phyloP scores from a whole-genome alignment of 2,329 filamentous ascomycete species.

The Penicillium sp. region DNA sequence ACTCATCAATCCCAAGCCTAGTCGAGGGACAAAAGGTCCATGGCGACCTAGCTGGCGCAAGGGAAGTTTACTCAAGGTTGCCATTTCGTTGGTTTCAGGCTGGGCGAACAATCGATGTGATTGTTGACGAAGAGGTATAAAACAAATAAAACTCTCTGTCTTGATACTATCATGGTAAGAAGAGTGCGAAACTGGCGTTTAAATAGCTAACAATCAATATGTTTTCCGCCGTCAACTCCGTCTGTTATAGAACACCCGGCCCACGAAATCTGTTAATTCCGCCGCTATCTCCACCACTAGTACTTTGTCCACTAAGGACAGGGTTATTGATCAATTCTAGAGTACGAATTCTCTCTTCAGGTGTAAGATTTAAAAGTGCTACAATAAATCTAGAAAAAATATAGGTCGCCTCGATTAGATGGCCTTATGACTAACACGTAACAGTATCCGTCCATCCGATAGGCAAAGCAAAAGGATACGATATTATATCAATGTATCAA shows the following conservation, averaged over 20 bases:
- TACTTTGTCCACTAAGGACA: too few relatives aligned
- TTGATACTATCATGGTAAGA: not conserved
- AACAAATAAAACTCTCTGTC: not conserved
- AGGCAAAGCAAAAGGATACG: not conserved
- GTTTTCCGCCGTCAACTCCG: not conserved
- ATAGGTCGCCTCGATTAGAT: not conserved
- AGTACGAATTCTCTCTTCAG: not conserved
- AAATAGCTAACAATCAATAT: not conserved
- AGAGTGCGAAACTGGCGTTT: not conserved
- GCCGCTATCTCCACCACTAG: not conserved
- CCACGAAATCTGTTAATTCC: not conserved
- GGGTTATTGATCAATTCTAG: too few relatives aligned
- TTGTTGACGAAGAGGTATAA: not conserved
- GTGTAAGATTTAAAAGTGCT: not conserved
- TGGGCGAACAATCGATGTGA: not conserved
- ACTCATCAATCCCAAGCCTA: conserved; percentile 34
- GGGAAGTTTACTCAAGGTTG: not conserved
- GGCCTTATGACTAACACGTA: not conserved
- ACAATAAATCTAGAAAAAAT: not conserved
- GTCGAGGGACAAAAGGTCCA: conserved; percentile 29
- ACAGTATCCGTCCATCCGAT: not conserved
- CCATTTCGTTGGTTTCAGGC: not conserved
- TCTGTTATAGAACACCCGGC: not conserved
- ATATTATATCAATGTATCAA: not conserved
- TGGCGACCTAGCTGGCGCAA: conserved; percentile 27